Evolutionary conservation across 306 rosid species (phyloP).

Genomic region (Sicyos baderoa): DNA sequence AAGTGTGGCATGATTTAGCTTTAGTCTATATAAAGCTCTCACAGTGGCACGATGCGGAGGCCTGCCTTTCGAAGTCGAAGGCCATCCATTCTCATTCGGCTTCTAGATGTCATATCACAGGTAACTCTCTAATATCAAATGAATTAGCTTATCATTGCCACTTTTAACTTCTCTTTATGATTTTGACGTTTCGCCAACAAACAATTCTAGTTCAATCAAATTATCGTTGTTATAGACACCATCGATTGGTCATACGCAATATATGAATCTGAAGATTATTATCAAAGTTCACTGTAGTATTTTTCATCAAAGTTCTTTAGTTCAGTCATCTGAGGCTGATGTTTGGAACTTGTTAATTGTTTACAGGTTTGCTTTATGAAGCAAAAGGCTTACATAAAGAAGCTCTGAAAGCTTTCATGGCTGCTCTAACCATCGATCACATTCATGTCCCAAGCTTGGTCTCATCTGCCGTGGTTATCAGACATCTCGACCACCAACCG

Average conservation of each 20-base stretch:
- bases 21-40: slow-evolving; percentile 54
- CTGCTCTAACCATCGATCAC: slow-evolving; percentile 61
- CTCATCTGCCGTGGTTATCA: slow-evolving; percentile 49
- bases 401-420: slow-evolving; percentile 48
- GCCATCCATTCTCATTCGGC: slow-evolving; percentile 51
- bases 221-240: too few relatives aligned
- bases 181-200: too few relatives aligned
- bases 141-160: neutral
- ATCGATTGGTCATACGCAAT: neutral
- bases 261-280: neutral
- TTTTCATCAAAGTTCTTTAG: neutral
- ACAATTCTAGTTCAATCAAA: too few relatives aligned
- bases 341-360: slow-evolving; percentile 13
- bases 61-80: slow-evolving; percentile 68
- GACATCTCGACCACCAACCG: slow-evolving; percentile 29
- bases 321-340: neutral
- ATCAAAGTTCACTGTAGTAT: neutral
- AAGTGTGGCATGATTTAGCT: slow-evolving; percentile 83
- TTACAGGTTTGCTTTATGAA: slow-evolving; percentile 51
- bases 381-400: slow-evolving; percentile 58
- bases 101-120: slow-evolving; percentile 56
- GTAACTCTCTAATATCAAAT: slow-evolving; percentile 24
- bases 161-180: neutral
- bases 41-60: slow-evolving; percentile 67
- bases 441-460: slow-evolving; percentile 61